A percentile compares a stretch with the other conserved stretches of the same genome.
These are phyloP conservation scores for Dendrobium officinale DNA, from an alignment of 106 monocot species.

Conservation along the genomic window DNA sequence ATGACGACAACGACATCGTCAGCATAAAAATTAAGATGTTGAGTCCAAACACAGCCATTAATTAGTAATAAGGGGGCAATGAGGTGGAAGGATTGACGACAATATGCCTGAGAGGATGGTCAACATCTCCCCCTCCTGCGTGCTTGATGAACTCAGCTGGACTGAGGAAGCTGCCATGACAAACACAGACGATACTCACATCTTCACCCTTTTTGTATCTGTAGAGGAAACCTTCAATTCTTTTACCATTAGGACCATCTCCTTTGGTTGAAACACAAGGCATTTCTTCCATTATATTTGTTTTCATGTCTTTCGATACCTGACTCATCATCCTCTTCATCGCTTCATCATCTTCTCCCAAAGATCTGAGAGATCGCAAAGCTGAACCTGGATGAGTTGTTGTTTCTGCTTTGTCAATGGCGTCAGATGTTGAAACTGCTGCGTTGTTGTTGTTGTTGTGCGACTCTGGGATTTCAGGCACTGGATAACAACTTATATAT, in stretches of 20 bases:
- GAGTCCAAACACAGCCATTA: background rate
- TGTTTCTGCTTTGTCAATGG: background rate
- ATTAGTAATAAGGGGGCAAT: background rate
- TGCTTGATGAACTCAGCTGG: constrained; percentile 43
- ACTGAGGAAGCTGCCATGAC: constrained; percentile 39
- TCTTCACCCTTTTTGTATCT: constrained; percentile 34
- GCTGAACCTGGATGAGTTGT: background rate
- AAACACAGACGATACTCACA: constrained; percentile 39
- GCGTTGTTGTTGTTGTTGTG: background rate
- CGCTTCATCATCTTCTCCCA: constrained; percentile 9
- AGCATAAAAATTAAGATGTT: background rate
- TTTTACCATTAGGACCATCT: constrained; percentile 31
- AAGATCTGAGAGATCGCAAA: background rate
- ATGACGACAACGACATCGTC: background rate
- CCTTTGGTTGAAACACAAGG: constrained; percentile 38
- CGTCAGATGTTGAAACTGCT: background rate
- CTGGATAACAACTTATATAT: background rate
- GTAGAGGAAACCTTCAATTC: constrained; percentile 44
- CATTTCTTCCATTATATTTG: constrained; percentile 33
- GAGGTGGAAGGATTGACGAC: constrained; percentile 16
- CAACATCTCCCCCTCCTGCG: constrained; percentile 37
- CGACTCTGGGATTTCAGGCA: background rate
- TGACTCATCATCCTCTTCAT: background rate
- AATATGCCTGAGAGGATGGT: constrained; percentile 37
- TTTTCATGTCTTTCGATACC: constrained; percentile 18